A percentile compares a stretch with the other conserved stretches of the same genome.
phyloP scores from a whole-genome alignment of 108 stramenopile genomes.

The Discostella pseudostelligera region DNA sequence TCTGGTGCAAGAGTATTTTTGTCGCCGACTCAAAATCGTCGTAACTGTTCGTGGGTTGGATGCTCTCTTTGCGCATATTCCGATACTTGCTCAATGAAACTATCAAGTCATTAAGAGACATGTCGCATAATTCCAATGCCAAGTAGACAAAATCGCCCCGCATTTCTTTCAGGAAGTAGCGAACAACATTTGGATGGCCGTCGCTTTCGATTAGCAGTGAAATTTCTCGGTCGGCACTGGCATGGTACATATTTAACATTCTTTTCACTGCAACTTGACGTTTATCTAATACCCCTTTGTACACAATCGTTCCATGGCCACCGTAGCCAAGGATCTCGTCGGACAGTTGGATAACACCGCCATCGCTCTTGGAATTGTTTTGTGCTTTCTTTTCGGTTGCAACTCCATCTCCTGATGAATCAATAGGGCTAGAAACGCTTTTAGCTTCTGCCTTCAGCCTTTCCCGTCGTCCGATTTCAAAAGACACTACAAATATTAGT shows the following conservation, averaged over 20 bases:
- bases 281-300: constrained; percentile 86
- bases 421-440: background rate
- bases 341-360: constrained; percentile 81
- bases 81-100: constrained; percentile 48
- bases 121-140: constrained; percentile 91
- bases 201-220: constrained; percentile 91
- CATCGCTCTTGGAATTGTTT: constrained; percentile 26
- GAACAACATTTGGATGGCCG: constrained; percentile 89
- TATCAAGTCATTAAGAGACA: constrained; percentile 87
- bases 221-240: constrained; percentile 92
- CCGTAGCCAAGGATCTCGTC: constrained; percentile 91
- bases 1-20: constrained; percentile 65
- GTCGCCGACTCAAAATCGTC: constrained; percentile 45
- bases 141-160: constrained; percentile 94
- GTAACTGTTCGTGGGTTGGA: constrained; percentile 14
- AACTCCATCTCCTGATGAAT: constrained; percentile 10
- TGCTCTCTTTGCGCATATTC: constrained; percentile 32
- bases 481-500: constrained; percentile 75
- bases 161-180: constrained; percentile 88
- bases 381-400: constrained; percentile 10
- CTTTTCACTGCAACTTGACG: constrained; percentile 94
- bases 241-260: constrained; percentile 90
- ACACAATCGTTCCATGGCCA: constrained; percentile 95
- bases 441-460: constrained; percentile 56
- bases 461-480: constrained; percentile 80